phyloP scores from a whole-genome alignment of 345 rosid species.

The Arabidopsis thaliana region DNA sequence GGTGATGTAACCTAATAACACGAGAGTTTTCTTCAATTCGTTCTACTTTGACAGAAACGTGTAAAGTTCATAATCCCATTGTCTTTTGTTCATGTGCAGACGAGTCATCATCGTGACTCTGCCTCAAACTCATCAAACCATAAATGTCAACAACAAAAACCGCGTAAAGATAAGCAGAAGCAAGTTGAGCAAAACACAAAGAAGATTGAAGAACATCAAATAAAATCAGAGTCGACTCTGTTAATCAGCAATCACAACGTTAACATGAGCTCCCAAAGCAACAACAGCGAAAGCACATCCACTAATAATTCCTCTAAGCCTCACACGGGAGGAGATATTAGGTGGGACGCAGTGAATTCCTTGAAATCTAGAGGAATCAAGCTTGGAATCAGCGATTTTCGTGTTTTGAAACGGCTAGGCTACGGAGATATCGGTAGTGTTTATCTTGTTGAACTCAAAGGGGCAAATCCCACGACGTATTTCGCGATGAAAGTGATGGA shows the following conservation, averaged over 20 bases:
- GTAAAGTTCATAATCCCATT: not conserved
- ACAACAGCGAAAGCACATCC: conserved; percentile 31
- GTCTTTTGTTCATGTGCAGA: conserved; percentile 23
- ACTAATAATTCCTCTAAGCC: conserved; percentile 46
- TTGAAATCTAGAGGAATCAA: conserved; percentile 34
- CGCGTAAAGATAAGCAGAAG: conserved; percentile 25
- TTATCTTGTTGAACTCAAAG: conserved; percentile 72
- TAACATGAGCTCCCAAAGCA: conserved; percentile 33
- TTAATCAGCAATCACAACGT: conserved; percentile 3
- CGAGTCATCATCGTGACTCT: conserved; percentile 27
- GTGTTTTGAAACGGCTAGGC: conserved; percentile 73
- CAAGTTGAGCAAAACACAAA: conserved; percentile 25
- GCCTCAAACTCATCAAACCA: conserved; percentile 25
- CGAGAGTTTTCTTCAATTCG: not conserved
- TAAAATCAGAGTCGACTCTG: conserved; percentile 9
- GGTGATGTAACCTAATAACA: not conserved
- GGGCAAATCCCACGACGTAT: conserved; percentile 51
- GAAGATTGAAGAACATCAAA: conserved; percentile 1
- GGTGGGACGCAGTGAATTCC: conserved; percentile 60
- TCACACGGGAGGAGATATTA: conserved; percentile 52
- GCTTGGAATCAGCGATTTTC: conserved; percentile 59
- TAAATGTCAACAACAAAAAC: conserved; percentile 24
- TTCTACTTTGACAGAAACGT: not conserved
- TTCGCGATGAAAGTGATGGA: conserved; percentile 92
- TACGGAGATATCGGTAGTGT: conserved; percentile 93